A percentile compares a stretch with the other conserved stretches of the same genome.
These are phyloP conservation scores for Prunus mongolica DNA, from an alignment of 306 rosid species.

Conservation along the genomic window DNA sequence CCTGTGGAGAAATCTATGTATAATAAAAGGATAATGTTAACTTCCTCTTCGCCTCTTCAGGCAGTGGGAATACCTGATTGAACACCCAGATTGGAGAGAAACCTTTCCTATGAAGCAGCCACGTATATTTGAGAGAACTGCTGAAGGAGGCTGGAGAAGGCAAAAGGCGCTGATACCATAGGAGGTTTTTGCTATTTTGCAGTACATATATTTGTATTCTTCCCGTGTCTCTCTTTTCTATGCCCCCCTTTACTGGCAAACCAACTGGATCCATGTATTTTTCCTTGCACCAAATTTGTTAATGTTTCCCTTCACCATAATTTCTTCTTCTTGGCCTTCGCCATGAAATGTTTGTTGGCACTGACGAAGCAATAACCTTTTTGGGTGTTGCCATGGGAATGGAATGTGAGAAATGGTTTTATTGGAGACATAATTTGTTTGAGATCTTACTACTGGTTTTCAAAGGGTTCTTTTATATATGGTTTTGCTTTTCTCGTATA, in stretches of 20 bases:
- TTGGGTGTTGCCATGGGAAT: constrained; percentile 67
- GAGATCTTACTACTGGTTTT: constrained; percentile 2
- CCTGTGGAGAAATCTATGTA: background rate
- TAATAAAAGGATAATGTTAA: background rate
- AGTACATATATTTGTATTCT: too few species aligned
- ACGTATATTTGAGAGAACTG: constrained; percentile 50
- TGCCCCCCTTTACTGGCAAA: background rate
- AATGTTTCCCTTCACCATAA: background rate
- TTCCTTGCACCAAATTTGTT: background rate
- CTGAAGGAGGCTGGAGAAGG: constrained; percentile 59
- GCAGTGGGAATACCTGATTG: constrained; percentile 59
- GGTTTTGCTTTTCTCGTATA: background rate
- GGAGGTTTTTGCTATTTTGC: background rate
- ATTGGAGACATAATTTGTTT: background rate
- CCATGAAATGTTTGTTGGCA: constrained; percentile 64
- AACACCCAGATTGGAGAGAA: constrained; percentile 71
- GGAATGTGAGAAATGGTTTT: constrained; percentile 58
- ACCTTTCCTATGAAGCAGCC: constrained; percentile 62
- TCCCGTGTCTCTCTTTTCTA: background rate
- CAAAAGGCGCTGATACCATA: constrained; percentile 26
- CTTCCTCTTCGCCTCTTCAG: constrained; percentile 32
- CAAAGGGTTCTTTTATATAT: background rate
- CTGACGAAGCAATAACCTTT: constrained; percentile 95
- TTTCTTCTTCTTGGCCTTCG: background rate
- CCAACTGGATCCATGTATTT: background rate